Percentiles rank a stretch among this genome's conserved stretches.
Conservation (phyloP, 2,329 filamentous ascomycete species). For the Phialocephala subalpina region DNA sequence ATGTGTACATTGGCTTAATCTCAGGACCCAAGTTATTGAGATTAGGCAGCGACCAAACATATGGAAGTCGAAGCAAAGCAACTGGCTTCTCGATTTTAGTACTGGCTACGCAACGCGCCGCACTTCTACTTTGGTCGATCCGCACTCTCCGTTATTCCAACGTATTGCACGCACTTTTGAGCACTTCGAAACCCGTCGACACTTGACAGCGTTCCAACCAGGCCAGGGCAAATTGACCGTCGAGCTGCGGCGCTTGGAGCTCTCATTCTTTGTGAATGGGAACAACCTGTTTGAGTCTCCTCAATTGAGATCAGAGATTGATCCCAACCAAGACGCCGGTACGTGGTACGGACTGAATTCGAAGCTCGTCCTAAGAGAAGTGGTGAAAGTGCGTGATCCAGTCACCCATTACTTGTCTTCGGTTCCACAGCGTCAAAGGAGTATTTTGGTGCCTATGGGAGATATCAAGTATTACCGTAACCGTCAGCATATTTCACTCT, state of each 20-base stretch:
- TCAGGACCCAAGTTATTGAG: conserved; percentile 55
- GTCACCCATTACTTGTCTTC: conserved; percentile 7
- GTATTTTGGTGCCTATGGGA: conserved; percentile 63
- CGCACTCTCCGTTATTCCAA: conserved; percentile 51
- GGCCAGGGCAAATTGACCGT: conserved; percentile 46
- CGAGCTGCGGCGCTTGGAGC: conserved; percentile 59
- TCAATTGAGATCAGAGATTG: conserved; percentile 60
- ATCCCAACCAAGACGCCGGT: conserved; percentile 64
- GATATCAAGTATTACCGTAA: conserved; percentile 37
- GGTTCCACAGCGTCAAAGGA: conserved; percentile 47
- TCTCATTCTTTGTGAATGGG: conserved; percentile 60
- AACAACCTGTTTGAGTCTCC: conserved; percentile 52
- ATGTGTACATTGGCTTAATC: conserved; percentile 66
- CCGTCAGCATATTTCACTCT: conserved; percentile 54
- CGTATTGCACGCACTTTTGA: conserved; percentile 54
- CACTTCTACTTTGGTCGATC: conserved; percentile 55
- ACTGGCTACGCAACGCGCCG: conserved; percentile 41
- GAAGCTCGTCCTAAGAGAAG: conserved; percentile 62
- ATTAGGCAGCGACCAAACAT: conserved; percentile 54
- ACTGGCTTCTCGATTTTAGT: conserved; percentile 51
- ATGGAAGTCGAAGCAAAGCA: conserved; percentile 48
- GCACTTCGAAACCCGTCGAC: conserved; percentile 54
- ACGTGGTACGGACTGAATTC: conserved; percentile 66
- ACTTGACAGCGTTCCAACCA: conserved; percentile 58
- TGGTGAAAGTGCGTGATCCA: conserved; percentile 40